phyloP scores from a whole-genome alignment of 2,329 filamentous ascomycete genomes.

The Ophiosphaerella narmari region DNA sequence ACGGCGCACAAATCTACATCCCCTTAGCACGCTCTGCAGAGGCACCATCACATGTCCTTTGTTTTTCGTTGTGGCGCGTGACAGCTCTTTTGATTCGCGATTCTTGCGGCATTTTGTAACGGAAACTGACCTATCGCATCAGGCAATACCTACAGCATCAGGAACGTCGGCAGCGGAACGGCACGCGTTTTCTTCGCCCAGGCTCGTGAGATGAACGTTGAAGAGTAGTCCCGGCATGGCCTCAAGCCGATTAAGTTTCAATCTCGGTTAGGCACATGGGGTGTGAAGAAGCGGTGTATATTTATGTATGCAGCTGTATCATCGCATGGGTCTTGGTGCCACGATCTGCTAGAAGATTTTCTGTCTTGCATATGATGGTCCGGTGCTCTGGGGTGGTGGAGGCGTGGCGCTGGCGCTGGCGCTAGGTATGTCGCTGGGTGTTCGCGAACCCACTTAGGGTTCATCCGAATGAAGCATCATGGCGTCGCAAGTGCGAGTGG shows the following conservation, averaged over 20 bases:
- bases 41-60: not conserved
- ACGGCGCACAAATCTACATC: conserved; percentile 17
- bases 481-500: not conserved
- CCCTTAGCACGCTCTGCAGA: not conserved
- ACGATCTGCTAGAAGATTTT: not conserved
- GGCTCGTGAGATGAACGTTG: conserved; percentile 64
- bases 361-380: not conserved
- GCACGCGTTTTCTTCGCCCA: conserved; percentile 92
- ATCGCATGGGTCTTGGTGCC: not conserved
- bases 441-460: conserved; percentile 5
- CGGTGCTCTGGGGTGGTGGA: conserved; percentile 6
- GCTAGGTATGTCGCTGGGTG: conserved; percentile 1
- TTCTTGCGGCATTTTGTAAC: not conserved
- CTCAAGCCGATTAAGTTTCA: not conserved
- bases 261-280: not conserved
- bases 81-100: not conserved
- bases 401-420: conserved; percentile 4
- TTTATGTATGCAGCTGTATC: conserved; percentile 16
- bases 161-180: conserved; percentile 73
- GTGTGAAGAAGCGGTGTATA: conserved; percentile 20
- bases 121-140: conserved; percentile 6
- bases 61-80: conserved; percentile 1
- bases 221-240: conserved; percentile 16
- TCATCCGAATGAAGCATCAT: not conserved
- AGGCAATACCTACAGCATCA: conserved; percentile 95